Percentiles rank a stretch among this genome's conserved stretches.
phyloP scores from a whole-genome alignment of 164 flowering plant species.

The Berberis thunbergii region DNA sequence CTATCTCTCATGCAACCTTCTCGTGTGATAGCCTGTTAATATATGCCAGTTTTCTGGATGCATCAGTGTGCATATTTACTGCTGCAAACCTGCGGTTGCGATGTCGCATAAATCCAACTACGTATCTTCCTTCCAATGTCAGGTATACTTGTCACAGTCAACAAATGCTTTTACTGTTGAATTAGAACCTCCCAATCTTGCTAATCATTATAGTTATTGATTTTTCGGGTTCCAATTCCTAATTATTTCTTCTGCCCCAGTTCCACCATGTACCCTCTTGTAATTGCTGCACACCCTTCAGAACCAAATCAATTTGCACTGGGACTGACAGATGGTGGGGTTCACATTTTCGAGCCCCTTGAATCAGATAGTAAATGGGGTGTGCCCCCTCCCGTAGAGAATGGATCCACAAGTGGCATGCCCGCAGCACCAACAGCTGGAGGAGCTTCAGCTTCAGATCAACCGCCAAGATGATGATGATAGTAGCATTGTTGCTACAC shows the following conservation, averaged over 20 bases:
- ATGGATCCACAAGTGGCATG: conserved; percentile 60
- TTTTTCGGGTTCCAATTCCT: neutral
- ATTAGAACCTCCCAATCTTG: too few species aligned
- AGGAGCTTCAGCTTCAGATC: conserved; percentile 51
- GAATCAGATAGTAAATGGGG: too few species aligned
- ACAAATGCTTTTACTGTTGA: too few species aligned
- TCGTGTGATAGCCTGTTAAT: conserved; percentile 91
- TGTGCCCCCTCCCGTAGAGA: conserved; percentile 52
- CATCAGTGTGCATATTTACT: conserved; percentile 58
- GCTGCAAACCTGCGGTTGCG: conserved; percentile 65
- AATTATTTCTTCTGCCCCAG: conserved; percentile 19
- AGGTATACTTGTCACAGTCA: conserved; percentile 30
- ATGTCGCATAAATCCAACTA: conserved; percentile 72
- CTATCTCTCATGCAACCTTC: conserved; percentile 86
- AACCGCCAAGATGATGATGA: conserved; percentile 56
- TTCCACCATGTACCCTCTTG: conserved; percentile 35
- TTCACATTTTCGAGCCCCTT: too few species aligned
- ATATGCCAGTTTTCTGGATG: conserved; percentile 81
- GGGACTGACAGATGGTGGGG: too few species aligned
- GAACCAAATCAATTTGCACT: too few species aligned
- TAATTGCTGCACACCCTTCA: too few species aligned
- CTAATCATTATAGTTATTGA: too few species aligned
- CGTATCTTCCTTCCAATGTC: conserved; percentile 72
- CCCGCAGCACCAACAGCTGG: conserved; percentile 43
- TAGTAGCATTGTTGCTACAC: conserved; percentile 1